A percentile compares a stretch with the other conserved stretches of the same genome.
These are phyloP conservation scores for rapeseed (Brassica napus) DNA, from an alignment of 345 rosid genomes.

Conservation along the genomic window DNA sequence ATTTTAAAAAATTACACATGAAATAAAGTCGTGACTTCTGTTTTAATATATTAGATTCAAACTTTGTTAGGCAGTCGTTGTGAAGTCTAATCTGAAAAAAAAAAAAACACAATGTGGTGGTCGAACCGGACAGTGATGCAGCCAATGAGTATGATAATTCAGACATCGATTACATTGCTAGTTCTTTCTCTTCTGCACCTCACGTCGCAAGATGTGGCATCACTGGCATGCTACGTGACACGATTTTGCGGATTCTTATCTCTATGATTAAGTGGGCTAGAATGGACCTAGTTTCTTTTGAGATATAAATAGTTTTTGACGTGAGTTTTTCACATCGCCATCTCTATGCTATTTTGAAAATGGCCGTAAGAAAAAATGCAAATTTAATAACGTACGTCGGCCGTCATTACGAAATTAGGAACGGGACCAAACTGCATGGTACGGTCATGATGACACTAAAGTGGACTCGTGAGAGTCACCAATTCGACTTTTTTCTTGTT, in stretches of 20 bases:
- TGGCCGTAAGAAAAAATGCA: not conserved
- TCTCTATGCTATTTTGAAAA: not conserved
- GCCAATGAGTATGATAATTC: not conserved
- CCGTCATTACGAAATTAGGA: slow-evolving; percentile 18
- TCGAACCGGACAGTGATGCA: no score
- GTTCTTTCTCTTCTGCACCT: not conserved
- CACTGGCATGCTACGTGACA: not conserved
- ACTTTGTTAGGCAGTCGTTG: not conserved
- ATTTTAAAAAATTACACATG: no score
- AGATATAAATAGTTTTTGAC: not conserved
- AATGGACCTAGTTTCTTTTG: not conserved
- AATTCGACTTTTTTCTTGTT: not conserved
- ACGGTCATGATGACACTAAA: slow-evolving; percentile 17
- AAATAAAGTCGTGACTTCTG: no score
- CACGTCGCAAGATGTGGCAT: not conserved
- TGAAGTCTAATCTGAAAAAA: not conserved
- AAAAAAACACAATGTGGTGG: not conserved
- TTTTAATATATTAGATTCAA: not conserved
- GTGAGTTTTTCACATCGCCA: not conserved
- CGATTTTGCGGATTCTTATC: not conserved
- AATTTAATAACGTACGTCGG: slow-evolving; percentile 20
- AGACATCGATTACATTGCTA: not conserved
- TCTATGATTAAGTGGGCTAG: not conserved
- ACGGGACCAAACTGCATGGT: slow-evolving; percentile 35
- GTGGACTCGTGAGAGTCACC: slow-evolving; percentile 30